phyloP scores from a whole-genome alignment of 768 basidiomycete genomes.

The Clitopilus hobsonii region DNA sequence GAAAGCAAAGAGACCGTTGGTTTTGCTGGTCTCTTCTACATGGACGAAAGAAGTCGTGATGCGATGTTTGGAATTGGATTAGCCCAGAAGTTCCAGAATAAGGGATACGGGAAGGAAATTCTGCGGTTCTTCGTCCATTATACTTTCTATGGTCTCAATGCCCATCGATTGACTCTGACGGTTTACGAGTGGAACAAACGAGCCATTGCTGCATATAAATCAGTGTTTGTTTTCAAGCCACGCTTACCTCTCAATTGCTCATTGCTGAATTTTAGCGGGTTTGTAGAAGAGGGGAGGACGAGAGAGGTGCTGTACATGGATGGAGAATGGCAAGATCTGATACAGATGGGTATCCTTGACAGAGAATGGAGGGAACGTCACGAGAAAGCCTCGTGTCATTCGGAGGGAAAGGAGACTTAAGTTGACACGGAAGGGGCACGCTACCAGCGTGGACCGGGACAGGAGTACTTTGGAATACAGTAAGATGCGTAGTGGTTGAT shows the following conservation, averaged over 20 bases:
- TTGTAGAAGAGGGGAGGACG: constrained; percentile 20
- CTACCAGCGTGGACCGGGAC: not conserved
- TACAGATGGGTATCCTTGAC: constrained; percentile 20
- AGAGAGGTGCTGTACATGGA: constrained; percentile 19
- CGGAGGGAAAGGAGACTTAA: no score
- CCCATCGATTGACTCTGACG: constrained; percentile 33
- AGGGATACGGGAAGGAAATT: constrained; percentile 35
- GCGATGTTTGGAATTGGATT: constrained; percentile 1
- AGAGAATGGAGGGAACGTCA: constrained; percentile 17
- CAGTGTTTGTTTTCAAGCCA: constrained; percentile 27
- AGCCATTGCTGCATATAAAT: constrained; percentile 33
- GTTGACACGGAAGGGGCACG: no score
- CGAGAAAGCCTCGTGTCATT: not conserved
- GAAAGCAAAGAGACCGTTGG: not conserved
- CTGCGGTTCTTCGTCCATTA: constrained; percentile 32
- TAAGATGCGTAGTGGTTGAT: not conserved
- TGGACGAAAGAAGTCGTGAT: not conserved
- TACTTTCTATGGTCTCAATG: constrained; percentile 28
- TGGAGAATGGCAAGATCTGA: constrained; percentile 20
- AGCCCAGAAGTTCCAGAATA: constrained; percentile 24
- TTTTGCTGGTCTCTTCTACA: not conserved
- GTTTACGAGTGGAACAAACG: constrained; percentile 28
- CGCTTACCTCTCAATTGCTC: not conserved
- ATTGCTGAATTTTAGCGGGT: constrained; percentile 14
- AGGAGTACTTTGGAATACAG: not conserved